Percentiles rank a stretch among this genome's conserved stretches.
Conservation (phyloP, 2,329 filamentous ascomycete species). For the Beauveria pseudobassiana region DNA sequence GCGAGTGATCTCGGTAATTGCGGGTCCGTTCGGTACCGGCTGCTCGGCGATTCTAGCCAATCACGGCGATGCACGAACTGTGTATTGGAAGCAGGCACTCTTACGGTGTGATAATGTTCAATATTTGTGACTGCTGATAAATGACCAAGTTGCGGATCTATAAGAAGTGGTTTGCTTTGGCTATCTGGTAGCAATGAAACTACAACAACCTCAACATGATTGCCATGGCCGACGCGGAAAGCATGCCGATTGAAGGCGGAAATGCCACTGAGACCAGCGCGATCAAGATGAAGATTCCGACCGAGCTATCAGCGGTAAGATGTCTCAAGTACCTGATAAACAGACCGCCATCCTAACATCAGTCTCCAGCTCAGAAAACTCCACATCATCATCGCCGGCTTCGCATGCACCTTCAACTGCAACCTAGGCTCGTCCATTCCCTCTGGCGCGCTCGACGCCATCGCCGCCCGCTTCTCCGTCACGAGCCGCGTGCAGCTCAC, state of each 20-base stretch:
- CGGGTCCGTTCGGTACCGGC: neutral
- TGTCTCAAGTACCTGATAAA: neutral
- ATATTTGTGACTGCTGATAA: neutral
- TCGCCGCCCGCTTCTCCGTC: constrained; percentile 23
- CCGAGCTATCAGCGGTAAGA: constrained; percentile 23
- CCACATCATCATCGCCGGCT: constrained; percentile 27
- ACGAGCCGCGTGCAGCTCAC: constrained; percentile 20
- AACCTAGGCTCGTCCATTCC: constrained; percentile 30
- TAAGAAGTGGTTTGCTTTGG: neutral
- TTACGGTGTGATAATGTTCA: neutral
- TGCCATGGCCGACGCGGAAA: neutral
- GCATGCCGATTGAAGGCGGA: constrained; percentile 14
- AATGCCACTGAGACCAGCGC: constrained; percentile 8
- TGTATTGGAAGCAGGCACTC: neutral
- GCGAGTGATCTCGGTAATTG: neutral
- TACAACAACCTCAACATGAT: neutral
- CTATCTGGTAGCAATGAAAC: neutral
- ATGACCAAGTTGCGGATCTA: neutral
- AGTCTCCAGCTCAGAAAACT: constrained; percentile 21
- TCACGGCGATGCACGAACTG: neutral
- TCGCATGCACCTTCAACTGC: constrained; percentile 29
- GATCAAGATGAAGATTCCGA: constrained; percentile 14
- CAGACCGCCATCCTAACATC: neutral
- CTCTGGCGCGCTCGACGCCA: constrained; percentile 28
- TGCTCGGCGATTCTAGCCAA: constrained; percentile 11